Base-by-base conservation (phyloP, 2,329 filamentous ascomycete genomes). In the Botrytis paeoniae region DNA sequence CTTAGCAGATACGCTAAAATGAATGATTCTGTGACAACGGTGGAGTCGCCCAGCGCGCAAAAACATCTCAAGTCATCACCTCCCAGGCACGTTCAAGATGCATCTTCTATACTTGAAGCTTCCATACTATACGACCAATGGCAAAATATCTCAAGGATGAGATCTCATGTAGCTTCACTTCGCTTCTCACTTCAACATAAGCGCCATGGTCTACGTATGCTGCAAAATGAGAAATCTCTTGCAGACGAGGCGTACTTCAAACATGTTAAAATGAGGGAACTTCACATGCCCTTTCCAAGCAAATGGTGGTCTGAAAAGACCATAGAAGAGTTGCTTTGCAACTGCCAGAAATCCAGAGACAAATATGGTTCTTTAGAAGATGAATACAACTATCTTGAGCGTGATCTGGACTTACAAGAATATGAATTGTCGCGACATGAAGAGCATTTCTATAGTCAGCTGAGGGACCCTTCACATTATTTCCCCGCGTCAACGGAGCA, bases 311-410 rank as follows among this genome's bases (percentile, higher is more conserved):
- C 64, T 22, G 18, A 29, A 12, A 68, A 54, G 25, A 54, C 45
- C 8, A 22, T 20, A 16, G 48, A 4, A 29, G 64, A 68, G 6
- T 41, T 68, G 9, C 25, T 68, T 20, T 16, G 4, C 48, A 48
- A 68, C 4, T 54, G 63, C 8, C 70, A 76, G 45, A n/a, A 32
- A 37, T 63, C 69, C 20, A 72, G 77, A n/a, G 71, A 78, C 60
- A 66, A 76, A 22, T 78, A 77, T 45, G 77, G 78, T 2, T 75
- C 74, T 8, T 29, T 79, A 3, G 76, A 76, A 62, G 74, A 78
- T 48, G 75, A 78, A 35, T 76, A 75, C 16, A 77, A 72, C 18
- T 22, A 59, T 3, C 68, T 78, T 25, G 77, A 79, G 72, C 70
- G 75, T 59, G 29, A 69, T 20, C 62, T 79, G 1, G 64, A 69